Evolutionary conservation across 495 filamentous ascomycete species (phyloP), one percentile per base, ranked within the genome.

Genomic region (Parmelia sp.): DNA sequence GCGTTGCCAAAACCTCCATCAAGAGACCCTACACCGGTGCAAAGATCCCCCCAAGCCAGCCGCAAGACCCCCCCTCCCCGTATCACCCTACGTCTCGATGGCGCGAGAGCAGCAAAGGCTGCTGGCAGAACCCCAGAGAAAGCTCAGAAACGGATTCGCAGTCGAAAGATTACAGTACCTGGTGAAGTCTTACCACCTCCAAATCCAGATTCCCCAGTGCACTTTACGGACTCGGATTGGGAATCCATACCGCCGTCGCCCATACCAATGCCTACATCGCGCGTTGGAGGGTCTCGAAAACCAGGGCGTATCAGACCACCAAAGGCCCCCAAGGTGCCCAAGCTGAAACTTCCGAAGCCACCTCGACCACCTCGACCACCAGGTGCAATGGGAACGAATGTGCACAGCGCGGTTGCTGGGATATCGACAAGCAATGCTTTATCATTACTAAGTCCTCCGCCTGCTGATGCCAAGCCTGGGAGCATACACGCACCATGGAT

Each of bases 401-500:
- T 80, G 14, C 78, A 83, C 59, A 83, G 79, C 63, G 69, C 76
- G 31, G 77, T 84, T 51, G 82, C 83, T 11, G 78, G 80, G 21
- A 87, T 93, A 45, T 93, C 91, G 21, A 92, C 89, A n/a, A 91
- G 88, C 72, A 88, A 87, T 72, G 90, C 87, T 9, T 77, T 96
- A 56, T 88, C 90, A 0, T 78, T 87, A 65, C 80, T 94, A 4
- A 84, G 86, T 45, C 89, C 90, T 11, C 91, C 92, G 3, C 92
- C 92, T 0, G 80, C 85, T 37, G 86, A 93, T 73, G 89, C 90
- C 21, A 80, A 84, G 37, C 71, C 77, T 10, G 94, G 94, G 23
- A 91, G 89, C 69, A 77, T 84, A 63, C 85, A 93, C 70, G 78
- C 88, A 36, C 94, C 94, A 1, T 98, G 94, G 94, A 80, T 93